Conservation (phyloP, 495 filamentous ascomycete species). For the Aspergillus affinis region DNA sequence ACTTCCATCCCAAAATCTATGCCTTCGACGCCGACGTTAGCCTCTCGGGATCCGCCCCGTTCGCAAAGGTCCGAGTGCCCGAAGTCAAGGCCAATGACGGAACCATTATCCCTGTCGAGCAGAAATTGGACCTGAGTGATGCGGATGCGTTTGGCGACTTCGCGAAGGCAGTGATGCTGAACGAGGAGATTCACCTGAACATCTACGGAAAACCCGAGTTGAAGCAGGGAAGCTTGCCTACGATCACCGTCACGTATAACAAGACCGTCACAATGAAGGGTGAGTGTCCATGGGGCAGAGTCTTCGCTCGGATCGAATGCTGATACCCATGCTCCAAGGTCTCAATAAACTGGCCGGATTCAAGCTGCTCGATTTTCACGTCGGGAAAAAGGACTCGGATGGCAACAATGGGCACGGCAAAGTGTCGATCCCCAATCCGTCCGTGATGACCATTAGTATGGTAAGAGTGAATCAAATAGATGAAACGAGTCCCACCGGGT, state of each 20-base stretch:
- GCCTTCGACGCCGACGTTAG: slow-evolving; percentile 53
- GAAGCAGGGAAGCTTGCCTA: slow-evolving; percentile 50
- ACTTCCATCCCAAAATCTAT: slow-evolving; percentile 56
- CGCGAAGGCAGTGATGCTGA: slow-evolving; percentile 51
- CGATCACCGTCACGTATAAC: slow-evolving; percentile 52
- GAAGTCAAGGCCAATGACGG: slow-evolving; percentile 55
- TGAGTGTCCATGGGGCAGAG: slow-evolving; percentile 21
- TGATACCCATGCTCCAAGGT: slow-evolving; percentile 34
- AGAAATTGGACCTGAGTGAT: slow-evolving; percentile 50
- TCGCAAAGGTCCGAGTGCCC: slow-evolving; percentile 58
- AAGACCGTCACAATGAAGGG: slow-evolving; percentile 58
- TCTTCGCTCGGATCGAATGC: not conserved
- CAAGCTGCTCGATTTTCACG: slow-evolving; percentile 49
- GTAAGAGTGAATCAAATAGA: slow-evolving; percentile 34
- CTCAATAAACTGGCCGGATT: slow-evolving; percentile 62
- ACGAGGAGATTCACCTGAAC: slow-evolving; percentile 57
- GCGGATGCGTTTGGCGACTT: slow-evolving; percentile 58
- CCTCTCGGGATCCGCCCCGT: slow-evolving; percentile 51
- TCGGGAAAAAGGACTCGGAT: slow-evolving; percentile 34
- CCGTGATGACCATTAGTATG: slow-evolving; percentile 61
- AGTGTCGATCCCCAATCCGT: slow-evolving; percentile 68
- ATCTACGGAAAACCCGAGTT: slow-evolving; percentile 57
- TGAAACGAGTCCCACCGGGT: too few relatives aligned
- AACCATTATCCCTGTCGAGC: slow-evolving; percentile 51
- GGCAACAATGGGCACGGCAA: slow-evolving; percentile 64